Evolutionary conservation across 257 asterid genomes (phyloP), one percentile per base, ranked within the genome.

Genomic region (Ajuga chamaepitys): DNA sequence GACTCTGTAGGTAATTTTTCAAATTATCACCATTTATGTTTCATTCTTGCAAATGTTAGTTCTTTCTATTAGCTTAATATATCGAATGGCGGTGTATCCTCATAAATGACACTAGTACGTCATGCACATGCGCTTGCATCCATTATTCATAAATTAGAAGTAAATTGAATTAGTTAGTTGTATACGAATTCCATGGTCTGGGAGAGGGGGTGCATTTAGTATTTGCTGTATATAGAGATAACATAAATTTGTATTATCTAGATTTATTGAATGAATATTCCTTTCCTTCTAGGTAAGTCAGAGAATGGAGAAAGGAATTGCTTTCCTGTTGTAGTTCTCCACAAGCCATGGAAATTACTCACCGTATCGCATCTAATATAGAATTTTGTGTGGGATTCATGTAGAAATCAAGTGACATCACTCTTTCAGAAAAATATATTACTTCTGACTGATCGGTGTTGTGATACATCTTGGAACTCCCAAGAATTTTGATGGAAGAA

Each of bases 1-100:
- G 86, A 76, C 77, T 91, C 97, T 9, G 97, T 91, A 42, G 97
- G 97, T 91, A 44, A 55, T 71, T 76, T 75, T 48, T 28, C 57
- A 12, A 14, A 69, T 9, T 59, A 68, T 38, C 38, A 17, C 54
- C 56, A 56, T 17, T 57, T 26, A 18, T 40, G 28, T 41, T 41
- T 32, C 17, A 1, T 38, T 17, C 20, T 57, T 70, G 7, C 25
- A 48, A 10, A 42, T 46, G 32, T 26, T 25, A 41, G 69, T 37
- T 40, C 6, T 37, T 40, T 46, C 21, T n/a, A n/a, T 47, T 47
- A 51, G 58, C 54, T 60, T 62, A 26, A 12, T 54, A 32, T 2
- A 52, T 28, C 1, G 25, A 28, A 40, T 24, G 41, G 25, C 40
- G 35, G 25, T 46, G 35, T 51, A 37, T 20, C 28, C 32, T 66